These are phyloP conservation scores for Polyplosphaeria fusca DNA, from an alignment of 495 filamentous ascomycete genomes.

Conservation along the genomic window DNA sequence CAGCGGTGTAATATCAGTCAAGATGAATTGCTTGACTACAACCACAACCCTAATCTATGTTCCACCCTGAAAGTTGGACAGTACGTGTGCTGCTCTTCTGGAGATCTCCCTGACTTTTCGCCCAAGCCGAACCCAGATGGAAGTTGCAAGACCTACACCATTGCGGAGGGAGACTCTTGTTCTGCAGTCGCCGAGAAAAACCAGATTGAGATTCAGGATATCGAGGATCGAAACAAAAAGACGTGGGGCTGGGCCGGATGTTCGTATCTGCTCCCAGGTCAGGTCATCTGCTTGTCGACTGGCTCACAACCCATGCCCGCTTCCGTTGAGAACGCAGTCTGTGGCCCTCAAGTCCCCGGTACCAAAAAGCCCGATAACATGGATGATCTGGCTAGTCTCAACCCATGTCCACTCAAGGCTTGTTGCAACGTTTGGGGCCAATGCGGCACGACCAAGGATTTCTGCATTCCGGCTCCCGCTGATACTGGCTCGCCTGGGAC, in stretches of 20 bases:
- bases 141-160: conserved; percentile 41
- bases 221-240: conserved; percentile 44
- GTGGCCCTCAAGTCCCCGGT: conserved; percentile 41
- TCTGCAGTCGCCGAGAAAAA: conserved; percentile 29
- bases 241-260: conserved; percentile 55
- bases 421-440: conserved; percentile 44
- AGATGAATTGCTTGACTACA: background rate
- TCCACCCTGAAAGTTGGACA: conserved; percentile 38
- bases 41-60: conserved; percentile 35
- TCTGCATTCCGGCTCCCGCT: conserved; percentile 40
- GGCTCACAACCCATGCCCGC: conserved; percentile 49
- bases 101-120: conserved; percentile 40
- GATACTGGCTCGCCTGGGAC: conserved; percentile 43
- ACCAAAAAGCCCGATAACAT: background rate
- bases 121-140: conserved; percentile 47
- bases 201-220: conserved; percentile 37
- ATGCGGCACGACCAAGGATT: conserved; percentile 50
- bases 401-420: conserved; percentile 17
- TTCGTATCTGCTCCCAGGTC: conserved; percentile 26
- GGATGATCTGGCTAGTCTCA: conserved; percentile 3
- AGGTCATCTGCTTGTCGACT: conserved; percentile 48
- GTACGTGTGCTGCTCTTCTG: conserved; percentile 49
- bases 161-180: conserved; percentile 39
- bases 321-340: conserved; percentile 39
- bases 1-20: background rate